A percentile compares a stretch with the other conserved stretches of the same genome.
Conservation (phyloP, 768 basidiomycete genomes). For the Russula dissimulans region DNA sequence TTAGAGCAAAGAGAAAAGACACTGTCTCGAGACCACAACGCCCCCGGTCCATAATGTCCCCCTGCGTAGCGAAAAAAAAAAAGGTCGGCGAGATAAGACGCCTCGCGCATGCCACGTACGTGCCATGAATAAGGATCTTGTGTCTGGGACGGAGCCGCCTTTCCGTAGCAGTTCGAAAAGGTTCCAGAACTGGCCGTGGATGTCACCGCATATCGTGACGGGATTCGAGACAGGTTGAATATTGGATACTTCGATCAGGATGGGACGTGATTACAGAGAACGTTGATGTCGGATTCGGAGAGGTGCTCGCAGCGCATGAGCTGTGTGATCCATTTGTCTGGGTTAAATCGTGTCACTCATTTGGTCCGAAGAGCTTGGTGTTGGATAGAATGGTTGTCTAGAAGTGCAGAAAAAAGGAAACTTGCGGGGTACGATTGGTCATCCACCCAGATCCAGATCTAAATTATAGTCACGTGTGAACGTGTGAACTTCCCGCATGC, state of each 20-base stretch:
- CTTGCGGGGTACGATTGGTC: too few species aligned
- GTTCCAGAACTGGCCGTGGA: conserved; percentile 98
- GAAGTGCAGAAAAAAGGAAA: too few species aligned
- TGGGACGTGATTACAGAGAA: conserved; percentile 83
- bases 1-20: too few species aligned
- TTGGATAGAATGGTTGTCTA: too few species aligned
- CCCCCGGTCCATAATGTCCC: too few species aligned
- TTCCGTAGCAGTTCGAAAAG: conserved; percentile 81
- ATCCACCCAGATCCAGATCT: too few species aligned
- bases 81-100: background rate
- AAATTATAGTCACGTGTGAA: too few species aligned
- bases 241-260: conserved; percentile 93
- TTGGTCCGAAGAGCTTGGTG: too few species aligned
- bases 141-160: conserved; percentile 78
- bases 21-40: too few species aligned
- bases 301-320: conserved; percentile 53
- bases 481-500: too few species aligned
- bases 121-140: conserved; percentile 95
- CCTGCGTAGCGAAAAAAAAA: background rate
- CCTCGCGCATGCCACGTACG: conserved; percentile 35
- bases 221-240: conserved; percentile 94
- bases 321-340: conserved; percentile 46
- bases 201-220: conserved; percentile 92
- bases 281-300: conserved; percentile 83
- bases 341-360: too few species aligned